Evolutionary conservation across 176 grass and related monocot species (phyloP).

Genomic region (Pharus latifolius): DNA sequence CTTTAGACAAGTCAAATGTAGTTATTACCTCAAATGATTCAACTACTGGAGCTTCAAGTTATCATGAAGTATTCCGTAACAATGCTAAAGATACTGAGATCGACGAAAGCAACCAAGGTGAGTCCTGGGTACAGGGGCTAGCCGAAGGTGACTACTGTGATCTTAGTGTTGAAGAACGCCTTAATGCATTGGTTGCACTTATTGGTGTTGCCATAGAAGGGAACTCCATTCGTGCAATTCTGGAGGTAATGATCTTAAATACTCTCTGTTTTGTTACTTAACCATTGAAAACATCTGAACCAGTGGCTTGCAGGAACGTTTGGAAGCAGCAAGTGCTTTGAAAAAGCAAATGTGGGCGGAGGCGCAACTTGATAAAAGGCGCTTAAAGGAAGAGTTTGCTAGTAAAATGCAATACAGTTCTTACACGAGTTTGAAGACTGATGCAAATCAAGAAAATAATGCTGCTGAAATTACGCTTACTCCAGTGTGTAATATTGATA

Average conservation of each 20-base stretch:
- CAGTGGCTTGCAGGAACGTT: slow-evolving; percentile 54
- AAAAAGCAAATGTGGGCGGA: slow-evolving; percentile 99
- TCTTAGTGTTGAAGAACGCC: slow-evolving; percentile 83
- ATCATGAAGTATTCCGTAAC: not conserved
- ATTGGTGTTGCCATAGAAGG: slow-evolving; percentile 75
- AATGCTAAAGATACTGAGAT: slow-evolving; percentile 48
- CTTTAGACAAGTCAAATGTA: slow-evolving; percentile 28
- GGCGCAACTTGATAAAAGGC: slow-evolving; percentile 86
- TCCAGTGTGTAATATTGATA: slow-evolving; percentile 19
- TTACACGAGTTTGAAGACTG: slow-evolving; percentile 22
- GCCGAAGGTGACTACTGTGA: slow-evolving; percentile 85
- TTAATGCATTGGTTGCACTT: slow-evolving; percentile 73
- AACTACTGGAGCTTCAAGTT: slow-evolving; percentile 23
- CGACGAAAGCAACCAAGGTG: slow-evolving; percentile 77
- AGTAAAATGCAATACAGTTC: slow-evolving; percentile 44
- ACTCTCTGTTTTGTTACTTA: not conserved
- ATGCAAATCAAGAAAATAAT: slow-evolving; percentile 39
- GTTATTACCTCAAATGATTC: slow-evolving; percentile 26
- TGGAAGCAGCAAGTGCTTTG: slow-evolving; percentile 84
- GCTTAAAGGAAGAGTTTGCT: slow-evolving; percentile 68
- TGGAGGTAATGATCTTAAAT: slow-evolving; percentile 31
- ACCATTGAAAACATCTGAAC: slow-evolving; percentile 14
- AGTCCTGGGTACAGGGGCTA: slow-evolving; percentile 81
- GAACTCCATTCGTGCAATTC: slow-evolving; percentile 54
- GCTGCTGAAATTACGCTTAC: slow-evolving; percentile 20